These are phyloP conservation scores for Geotrichum armillariae DNA, from an alignment of 1,139 yeast genomes.

Conservation along the genomic window DNA sequence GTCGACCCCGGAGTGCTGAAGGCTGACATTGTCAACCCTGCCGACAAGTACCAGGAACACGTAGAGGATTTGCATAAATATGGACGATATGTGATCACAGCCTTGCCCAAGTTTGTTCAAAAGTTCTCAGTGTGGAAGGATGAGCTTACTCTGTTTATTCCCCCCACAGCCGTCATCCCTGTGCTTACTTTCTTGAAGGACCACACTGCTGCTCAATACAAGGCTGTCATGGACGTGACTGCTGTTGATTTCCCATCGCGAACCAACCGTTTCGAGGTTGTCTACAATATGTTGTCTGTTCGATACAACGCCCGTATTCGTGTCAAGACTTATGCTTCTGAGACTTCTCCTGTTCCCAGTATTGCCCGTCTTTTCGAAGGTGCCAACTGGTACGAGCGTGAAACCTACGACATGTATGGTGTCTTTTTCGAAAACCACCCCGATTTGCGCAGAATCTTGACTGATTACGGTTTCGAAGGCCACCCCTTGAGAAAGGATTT, in stretches of 20 bases:
- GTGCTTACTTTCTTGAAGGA: conserved; percentile 68
- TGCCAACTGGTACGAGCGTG: conserved; percentile 90
- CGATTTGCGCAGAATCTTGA: conserved; percentile 84
- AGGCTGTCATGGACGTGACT: conserved; percentile 76
- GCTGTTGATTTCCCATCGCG: conserved; percentile 88
- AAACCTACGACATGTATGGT: conserved; percentile 83
- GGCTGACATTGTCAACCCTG: conserved; percentile 73
- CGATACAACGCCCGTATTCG: conserved; percentile 86
- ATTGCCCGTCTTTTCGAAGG: conserved; percentile 70
- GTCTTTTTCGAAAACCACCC: conserved; percentile 88
- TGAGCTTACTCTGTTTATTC: conserved; percentile 73
- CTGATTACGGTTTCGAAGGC: conserved; percentile 92
- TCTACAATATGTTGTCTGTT: conserved; percentile 76
- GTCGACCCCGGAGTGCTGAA: conserved; percentile 41
- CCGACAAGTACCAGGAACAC: conserved; percentile 69
- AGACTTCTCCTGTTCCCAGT: conserved; percentile 79
- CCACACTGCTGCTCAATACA: conserved; percentile 81
- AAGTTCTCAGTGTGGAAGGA: conserved; percentile 90
- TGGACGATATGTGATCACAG: conserved; percentile 76
- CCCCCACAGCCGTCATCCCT: conserved; percentile 74
- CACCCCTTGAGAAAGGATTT: conserved; percentile 90
- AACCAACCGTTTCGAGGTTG: conserved; percentile 82
- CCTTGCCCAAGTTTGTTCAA: conserved; percentile 80
- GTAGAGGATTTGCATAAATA: conserved; percentile 78
- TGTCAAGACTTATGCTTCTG: conserved; percentile 86